Evolutionary conservation across 352 stramenopile genomes (phyloP), one percentile per base, ranked within the genome.

Genomic region (Pythium folliculosum): DNA sequence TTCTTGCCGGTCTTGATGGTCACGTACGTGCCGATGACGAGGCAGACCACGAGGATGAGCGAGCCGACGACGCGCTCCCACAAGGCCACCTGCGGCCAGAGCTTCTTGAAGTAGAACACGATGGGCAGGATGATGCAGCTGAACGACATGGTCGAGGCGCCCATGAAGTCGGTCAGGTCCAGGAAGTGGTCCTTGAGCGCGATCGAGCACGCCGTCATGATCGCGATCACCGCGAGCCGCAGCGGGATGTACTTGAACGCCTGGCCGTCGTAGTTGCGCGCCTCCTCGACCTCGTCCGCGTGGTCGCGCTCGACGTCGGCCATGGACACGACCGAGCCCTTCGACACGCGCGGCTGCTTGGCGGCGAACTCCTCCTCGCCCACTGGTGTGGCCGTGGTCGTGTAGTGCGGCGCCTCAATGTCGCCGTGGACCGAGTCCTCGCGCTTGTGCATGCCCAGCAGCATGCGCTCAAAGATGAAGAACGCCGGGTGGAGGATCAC

Each of bases 21-120:
- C 58, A 64, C 58, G 63, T 89, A 91, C 55, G 65, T 74, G 10
- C 80, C 79, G 6, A 79, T 62, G 40, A 67, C 52, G 38, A 77
- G 48, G 59, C 81, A 89, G 40, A 88, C 63, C 1, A 77, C 53
- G 8, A 91, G 65, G 21, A 89, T 69, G 1, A 88, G 3, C 16
- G 76, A 72, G 2, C 72, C 80, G 37, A 72, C 62, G 1, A 78
- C 32, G 45, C 47, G 45, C 49, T 57, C 58, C 58, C 58, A 64
- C 43, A 57, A 3, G 10, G 59, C 19, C 27, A 81, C 82, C n/a
- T 58, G 64, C 40, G 71, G 54, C 80, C 80, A 89, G 62, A 87
- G 77, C 56, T 82, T 75, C 67, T 88, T 90, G 16, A 91, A 66
- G 80, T 91, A 91, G 69, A 91, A 89, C 45, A 80, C 68, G 57